Evolutionary conservation across 768 basidiomycete genomes (phyloP), one percentile per base, ranked within the genome.

Genomic region (Podaxis pistillaris): DNA sequence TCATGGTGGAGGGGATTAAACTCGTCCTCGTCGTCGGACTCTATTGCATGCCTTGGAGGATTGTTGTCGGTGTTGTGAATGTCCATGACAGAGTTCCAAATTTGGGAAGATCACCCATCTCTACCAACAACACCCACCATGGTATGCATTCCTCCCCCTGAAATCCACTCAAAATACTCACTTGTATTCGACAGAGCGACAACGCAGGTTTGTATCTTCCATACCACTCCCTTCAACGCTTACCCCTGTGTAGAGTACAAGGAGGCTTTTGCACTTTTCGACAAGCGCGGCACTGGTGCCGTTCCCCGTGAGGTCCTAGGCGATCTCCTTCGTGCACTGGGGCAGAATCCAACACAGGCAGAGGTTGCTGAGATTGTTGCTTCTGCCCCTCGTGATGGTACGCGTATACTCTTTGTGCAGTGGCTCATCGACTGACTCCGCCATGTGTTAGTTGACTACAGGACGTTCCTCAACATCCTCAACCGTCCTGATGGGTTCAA

Each of bases 281-380:
- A 99, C 79, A 98, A 98, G 80, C 88, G 88, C 67, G 97, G 97
- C 40, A 93, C 90, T 1, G 95, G 95, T 15, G 83, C 90, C 13
- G 93, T 99, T 33, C 91, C 95, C 0, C 80, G 91, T 2, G 91
- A 95, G 64, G 89, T 88, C 0, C 79, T 99, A 1, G 97, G 97
- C 8, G 96, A 98, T 74, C 85, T 99, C 9, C 78, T 99, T 15
- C 86, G 97, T 49, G 94, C 94, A 0, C 80, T 99, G 2, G 97
- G 97, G 2, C 97, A 98, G 79, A 99, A 99, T 73, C 97, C 97
- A n/a, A 98, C 96, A 0, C 97, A 98, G 74, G 89, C 91, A n/a
- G 96, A 99, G 75, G 95, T 98, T 3, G 84, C 86, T 8, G 90
- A 94, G 19, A 87, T 98, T 66, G 84, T 91, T 30, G 76, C 80